A percentile compares a stretch with the other conserved stretches of the same genome.
Evolutionary conservation across 106 monocot species (phyloP).

Genomic region (Dactylorhiza incarnata): DNA sequence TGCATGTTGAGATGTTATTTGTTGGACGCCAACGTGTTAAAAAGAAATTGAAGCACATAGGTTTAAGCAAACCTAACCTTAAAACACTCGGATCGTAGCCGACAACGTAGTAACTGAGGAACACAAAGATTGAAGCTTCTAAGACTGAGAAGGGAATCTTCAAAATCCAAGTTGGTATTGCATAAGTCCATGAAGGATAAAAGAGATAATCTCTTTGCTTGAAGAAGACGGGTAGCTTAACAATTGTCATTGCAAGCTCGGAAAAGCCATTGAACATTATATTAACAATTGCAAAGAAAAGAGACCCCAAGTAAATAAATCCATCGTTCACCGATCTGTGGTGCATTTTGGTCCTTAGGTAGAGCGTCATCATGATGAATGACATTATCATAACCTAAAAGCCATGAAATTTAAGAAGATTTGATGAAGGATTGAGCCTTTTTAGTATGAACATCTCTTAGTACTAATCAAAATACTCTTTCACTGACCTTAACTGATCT

Average conservation of each 20-base stretch:
- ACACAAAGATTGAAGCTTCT: constrained; percentile 38
- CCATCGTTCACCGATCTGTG: constrained; percentile 27
- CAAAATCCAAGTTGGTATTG: constrained; percentile 58
- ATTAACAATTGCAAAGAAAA: constrained; percentile 33
- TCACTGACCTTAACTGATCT: constrained; percentile 20
- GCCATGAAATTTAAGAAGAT: too few relatives aligned
- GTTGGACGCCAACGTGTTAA: too few relatives aligned
- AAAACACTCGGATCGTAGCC: constrained; percentile 44
- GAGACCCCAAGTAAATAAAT: constrained; percentile 50
- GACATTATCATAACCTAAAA: constrained; percentile 19
- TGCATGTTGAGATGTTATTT: too few relatives aligned
- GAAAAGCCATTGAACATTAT: constrained; percentile 53
- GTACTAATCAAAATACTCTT: too few relatives aligned
- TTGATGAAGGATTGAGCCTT: too few relatives aligned
- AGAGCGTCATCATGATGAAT: constrained; percentile 53
- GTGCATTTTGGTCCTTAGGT: constrained; percentile 54
- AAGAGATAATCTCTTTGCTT: constrained; percentile 73
- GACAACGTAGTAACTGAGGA: constrained; percentile 57
- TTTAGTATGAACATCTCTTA: too few relatives aligned
- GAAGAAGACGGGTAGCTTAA: constrained; percentile 65
- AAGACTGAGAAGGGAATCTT: constrained; percentile 59
- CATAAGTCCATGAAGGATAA: constrained; percentile 67
- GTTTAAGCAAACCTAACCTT: constrained; percentile 22
- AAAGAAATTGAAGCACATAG: too few relatives aligned
- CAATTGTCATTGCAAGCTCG: constrained; percentile 46